phyloP scores from a whole-genome alignment of 2,329 filamentous ascomycete species.

The Shiraia sp. region DNA sequence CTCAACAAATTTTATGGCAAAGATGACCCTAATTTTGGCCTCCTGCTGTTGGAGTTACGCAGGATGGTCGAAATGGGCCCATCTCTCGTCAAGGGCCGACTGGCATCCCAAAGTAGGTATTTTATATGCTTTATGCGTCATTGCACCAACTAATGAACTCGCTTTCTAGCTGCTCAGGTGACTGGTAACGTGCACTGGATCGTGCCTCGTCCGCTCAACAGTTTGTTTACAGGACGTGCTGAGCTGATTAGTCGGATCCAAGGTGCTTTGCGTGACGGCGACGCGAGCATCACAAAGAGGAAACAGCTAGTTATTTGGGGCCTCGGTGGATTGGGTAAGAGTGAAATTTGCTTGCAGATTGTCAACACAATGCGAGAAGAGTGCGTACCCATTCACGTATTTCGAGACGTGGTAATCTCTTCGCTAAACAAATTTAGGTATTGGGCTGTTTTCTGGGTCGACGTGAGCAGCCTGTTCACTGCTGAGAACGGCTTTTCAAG shows the following conservation, averaged over 20 bases:
- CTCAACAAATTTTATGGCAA: too few relatives aligned
- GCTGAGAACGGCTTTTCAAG: constrained; percentile 27
- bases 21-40: too few relatives aligned
- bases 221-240: not conserved
- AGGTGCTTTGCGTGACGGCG: not conserved
- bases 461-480: constrained; percentile 21
- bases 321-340: constrained; percentile 37
- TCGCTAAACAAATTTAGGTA: constrained; percentile 23
- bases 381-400: constrained; percentile 14
- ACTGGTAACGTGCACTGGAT: not conserved
- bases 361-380: constrained; percentile 21
- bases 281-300: not conserved
- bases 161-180: too few relatives aligned
- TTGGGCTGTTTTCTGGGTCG: constrained; percentile 42
- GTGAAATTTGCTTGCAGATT: constrained; percentile 37
- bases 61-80: too few relatives aligned
- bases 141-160: too few relatives aligned
- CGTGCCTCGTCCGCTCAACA: not conserved
- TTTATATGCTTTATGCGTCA: too few relatives aligned
- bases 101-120: too few relatives aligned
- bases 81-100: too few relatives aligned
- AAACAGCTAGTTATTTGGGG: constrained; percentile 31
- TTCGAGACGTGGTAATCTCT: constrained; percentile 1
- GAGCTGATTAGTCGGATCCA: not conserved
- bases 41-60: too few relatives aligned